Base-by-base conservation (phyloP, 345 rosid genomes). In the Nasturtium officinale region DNA sequence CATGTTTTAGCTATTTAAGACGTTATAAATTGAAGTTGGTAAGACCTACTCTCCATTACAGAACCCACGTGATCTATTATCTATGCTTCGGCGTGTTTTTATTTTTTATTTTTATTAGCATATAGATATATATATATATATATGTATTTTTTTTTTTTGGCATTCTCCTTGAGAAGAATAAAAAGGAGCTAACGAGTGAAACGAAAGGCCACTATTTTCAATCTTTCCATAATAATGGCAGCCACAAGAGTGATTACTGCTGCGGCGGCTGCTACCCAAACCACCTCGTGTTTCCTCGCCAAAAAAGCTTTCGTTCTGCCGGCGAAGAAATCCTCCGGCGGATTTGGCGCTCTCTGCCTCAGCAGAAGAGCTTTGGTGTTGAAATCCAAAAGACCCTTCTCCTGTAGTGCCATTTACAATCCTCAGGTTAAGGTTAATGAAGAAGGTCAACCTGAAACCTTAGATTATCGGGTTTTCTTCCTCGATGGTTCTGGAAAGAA, bases 391-490 rank as follows among this genome's bases (percentile, higher is more conserved):
- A 81, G 89, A 82, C 77, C 77, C 30, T 83, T 86, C 70, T 73
- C 91, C 6, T 89, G 97, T 74, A 64, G 37, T 3, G 88, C 93
- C 8, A 81, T 86, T 1, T 79, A 89, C 64, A 89, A 81, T 10
- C 91, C 97, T 50, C 72, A 83, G 77, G 78, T 86, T 54, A 80
- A 71, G 76, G 79, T 82, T 78, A 82, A 83, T 70, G 89, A 87
- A 75, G 94, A 87, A 71, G 96, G 97, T 25, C 87, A 79, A 73
- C 84, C 94, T 7, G 90, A 89, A 67, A 81, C 96, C 65, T 80
- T 91, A 13, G 97, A 91, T 64, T 89, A 89, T 81, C 83, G 97
- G 1, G 88, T 89, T 62, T 89, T 87, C 85, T 85, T 89, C 75
- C 83, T 77, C 50, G 87, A 86, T 72, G 69, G 75, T 38, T 83